Evolutionary conservation across 2,329 filamentous ascomycete species (phyloP), one percentile per base, ranked within the genome.

Genomic region (Phoma sp.): DNA sequence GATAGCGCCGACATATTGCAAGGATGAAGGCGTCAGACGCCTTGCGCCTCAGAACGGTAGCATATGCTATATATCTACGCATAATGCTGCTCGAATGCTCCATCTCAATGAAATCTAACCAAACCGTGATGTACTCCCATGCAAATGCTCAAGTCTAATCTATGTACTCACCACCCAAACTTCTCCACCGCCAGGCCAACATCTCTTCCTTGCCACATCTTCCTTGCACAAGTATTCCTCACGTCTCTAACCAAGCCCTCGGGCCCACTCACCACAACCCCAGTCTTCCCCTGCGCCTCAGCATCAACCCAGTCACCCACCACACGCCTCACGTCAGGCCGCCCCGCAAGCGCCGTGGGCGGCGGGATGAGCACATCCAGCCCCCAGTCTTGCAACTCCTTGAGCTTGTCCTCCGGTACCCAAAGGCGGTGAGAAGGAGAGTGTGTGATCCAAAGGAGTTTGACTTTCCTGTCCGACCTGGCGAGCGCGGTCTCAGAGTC

Each of bases 131-230:
- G 9, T 3, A 21, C 14, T 37, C 20, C 20, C 4, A n/a, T 6
- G 5, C n/a, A 20, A 38, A 43, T 43, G 51, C 28, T 10, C 15
- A 29, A n/a, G 3, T 28, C 4, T 15, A 33, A 12, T 7, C 17
- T 7, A 15, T 5, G 30, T n/a, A 7, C 17, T 43, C 42, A 56
- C 86, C 86, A 89, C 1, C 85, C 86, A 77, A 88, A 88, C 65
- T 89, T 89, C 81, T 89, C 87, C 21, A 88, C 81, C 23, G 79
- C 75, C 42, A 88, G 76, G 47, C 78, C 70, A 3, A 88, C 74
- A 63, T 82, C 67, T 40, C 68, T 69, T 0, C 85, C 86, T 7
- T 74, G 59, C 46, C 74, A 69, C 9, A 84, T 75, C 53, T 84
- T 71, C 5, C 65, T 64, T 1, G 84, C 81, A 66, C 82, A 86